Evolutionary conservation across 768 basidiomycete genomes (phyloP).

Genomic region (Suillus hirtellus): DNA sequence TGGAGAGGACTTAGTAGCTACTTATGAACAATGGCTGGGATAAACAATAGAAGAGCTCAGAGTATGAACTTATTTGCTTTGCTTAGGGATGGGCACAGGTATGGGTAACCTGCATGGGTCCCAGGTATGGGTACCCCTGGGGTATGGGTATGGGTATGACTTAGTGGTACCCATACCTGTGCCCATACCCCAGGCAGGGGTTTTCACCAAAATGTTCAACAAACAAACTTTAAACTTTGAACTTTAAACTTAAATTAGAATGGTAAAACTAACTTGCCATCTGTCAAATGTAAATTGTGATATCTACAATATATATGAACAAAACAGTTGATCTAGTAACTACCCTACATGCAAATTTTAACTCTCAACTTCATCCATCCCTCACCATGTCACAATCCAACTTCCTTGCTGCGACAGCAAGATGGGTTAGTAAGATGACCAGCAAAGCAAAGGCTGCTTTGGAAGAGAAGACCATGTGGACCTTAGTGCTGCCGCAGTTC

Average conservation of each 20-base stretch:
- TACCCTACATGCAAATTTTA: not conserved
- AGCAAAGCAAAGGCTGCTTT: not conserved
- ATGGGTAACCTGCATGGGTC: too few relatives aligned
- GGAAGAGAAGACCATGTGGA: not conserved
- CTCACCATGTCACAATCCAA: not conserved
- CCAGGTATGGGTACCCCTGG: too few relatives aligned
- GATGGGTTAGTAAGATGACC: not conserved
- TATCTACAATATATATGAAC: not conserved
- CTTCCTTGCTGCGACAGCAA: not conserved
- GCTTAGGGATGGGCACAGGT: too few relatives aligned
- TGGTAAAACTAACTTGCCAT: too few relatives aligned
- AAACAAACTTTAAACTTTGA: too few relatives aligned
- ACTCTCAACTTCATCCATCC: not conserved
- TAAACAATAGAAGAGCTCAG: not conserved
- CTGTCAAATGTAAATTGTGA: too few relatives aligned
- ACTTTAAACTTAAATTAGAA: too few relatives aligned
- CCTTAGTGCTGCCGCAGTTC: too few relatives aligned
- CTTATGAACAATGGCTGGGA: not conserved
- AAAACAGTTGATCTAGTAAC: not conserved
- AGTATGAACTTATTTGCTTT: not conserved
- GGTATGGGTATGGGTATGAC: too few relatives aligned
- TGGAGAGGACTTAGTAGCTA: constrained; percentile 6
- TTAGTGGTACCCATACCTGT: too few relatives aligned
- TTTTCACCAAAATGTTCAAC: too few relatives aligned
- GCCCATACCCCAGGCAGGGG: too few relatives aligned